Evolutionary conservation across 305 asterid genomes (phyloP).

Genomic region (Caryopteris hybrid): DNA sequence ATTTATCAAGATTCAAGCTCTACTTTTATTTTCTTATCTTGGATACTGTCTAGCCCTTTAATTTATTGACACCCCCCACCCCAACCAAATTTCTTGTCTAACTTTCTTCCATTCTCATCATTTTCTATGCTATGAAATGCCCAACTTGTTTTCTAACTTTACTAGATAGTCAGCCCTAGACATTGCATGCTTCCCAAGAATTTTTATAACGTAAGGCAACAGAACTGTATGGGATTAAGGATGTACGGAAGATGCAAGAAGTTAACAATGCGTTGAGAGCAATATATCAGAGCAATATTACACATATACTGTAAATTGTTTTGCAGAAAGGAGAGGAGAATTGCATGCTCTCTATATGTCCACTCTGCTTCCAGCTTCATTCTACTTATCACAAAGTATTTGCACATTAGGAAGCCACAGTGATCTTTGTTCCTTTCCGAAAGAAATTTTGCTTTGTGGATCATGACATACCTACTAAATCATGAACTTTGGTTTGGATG

Average conservation of each 20-base stretch:
- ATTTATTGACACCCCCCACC: not conserved
- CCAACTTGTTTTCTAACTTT: not conserved
- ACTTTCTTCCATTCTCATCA: not conserved
- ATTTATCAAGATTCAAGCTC: not conserved
- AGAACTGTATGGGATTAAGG: not conserved
- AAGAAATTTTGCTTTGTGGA: not conserved
- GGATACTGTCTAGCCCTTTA: not conserved
- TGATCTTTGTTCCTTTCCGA: not conserved
- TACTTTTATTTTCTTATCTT: not conserved
- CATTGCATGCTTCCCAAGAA: not conserved
- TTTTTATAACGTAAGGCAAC: not conserved
- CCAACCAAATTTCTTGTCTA: not conserved
- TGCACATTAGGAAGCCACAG: constrained; percentile 4
- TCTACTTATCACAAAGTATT: not conserved
- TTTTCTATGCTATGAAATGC: not conserved
- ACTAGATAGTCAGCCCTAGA: not conserved
- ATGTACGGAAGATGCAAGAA: not conserved
- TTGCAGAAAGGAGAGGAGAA: not conserved
- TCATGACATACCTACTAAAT: constrained; percentile 32
- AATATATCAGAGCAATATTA: not conserved
- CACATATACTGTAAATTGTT: not conserved
- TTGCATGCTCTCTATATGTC: constrained; percentile 7
- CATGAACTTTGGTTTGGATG: constrained; percentile 33
- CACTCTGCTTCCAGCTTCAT: constrained; percentile 15
- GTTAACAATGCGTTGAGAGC: not conserved